Base-by-base conservation (phyloP, 129 eudicot genomes). In the Flaveria ramosissima region DNA sequence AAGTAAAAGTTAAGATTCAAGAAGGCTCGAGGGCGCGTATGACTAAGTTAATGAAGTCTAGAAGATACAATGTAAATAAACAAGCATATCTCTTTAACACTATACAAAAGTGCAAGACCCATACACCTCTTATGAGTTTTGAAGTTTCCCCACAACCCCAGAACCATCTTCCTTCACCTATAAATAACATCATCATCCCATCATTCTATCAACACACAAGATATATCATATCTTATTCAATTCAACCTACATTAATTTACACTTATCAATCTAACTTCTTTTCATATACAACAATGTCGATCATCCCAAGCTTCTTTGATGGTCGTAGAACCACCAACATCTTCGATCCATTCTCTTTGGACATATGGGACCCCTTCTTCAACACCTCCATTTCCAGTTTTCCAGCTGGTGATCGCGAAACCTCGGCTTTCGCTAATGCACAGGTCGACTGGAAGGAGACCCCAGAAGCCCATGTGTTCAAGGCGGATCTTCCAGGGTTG, bases 221-320 rank as follows among this genome's bases (percentile, higher is more conserved):
- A 10, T 16, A 43, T n/a, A n/a, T n/a, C n/a, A 56, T 7, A 10
- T 51, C 43, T 59, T 13, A 41, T 73, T 74, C 70, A 43, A 23
- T 21, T 20, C 9, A 67, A 51, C 26, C 81, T 39, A 36, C 26
- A 39, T 52, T 15, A n/a, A n/a, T n/a, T n/a, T n/a, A n/a, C n/a
- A n/a, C n/a, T n/a, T n/a, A n/a, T n/a, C n/a, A n/a, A n/a, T n/a
- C n/a, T n/a, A n/a, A n/a, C n/a, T n/a, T 45, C 60, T 53, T 42
- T 13, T 56, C 32, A 20, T 41, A 3, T n/a, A 39, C 15, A 73
- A 53, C 6, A 19, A 85, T 88, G 92, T 74, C 89, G 36, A 75
- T 88, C 5, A 75, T 81, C 78, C 88, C 89, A 67, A 83, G 86
- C 79, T 73, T 85, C 62, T 88, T 88, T 20, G 77, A 82, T 20